phyloP scores from a whole-genome alignment of 1,284 basidiomycete genomes.

The Omphalotus olearius region DNA sequence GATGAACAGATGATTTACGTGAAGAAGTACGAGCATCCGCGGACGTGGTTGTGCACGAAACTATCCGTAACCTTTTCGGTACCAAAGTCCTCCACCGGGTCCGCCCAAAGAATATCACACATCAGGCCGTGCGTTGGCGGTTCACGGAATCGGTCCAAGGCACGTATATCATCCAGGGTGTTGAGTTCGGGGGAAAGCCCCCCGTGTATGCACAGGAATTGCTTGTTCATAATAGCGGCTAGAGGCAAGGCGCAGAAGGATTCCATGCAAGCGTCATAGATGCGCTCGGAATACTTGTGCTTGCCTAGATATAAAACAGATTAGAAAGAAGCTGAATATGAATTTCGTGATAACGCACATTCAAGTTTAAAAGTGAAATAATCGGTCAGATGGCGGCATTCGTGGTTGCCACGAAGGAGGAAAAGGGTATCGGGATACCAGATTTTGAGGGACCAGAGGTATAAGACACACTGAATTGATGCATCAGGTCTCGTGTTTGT shows the following conservation, averaged over 20 bases:
- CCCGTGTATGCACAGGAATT: conserved; percentile 94
- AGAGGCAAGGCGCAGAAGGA: conserved; percentile 91
- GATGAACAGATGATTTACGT: conserved; percentile 49
- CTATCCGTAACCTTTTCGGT: conserved; percentile 84
- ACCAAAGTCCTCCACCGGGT: conserved; percentile 92
- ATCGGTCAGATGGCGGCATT: conserved; percentile 84
- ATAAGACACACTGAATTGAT: conserved; percentile 75
- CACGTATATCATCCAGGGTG: conserved; percentile 86
- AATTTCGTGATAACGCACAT: conserved; percentile 48
- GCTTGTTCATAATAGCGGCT: conserved; percentile 96
- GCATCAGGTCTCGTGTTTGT: conserved; percentile 3
- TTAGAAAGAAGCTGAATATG: background rate
- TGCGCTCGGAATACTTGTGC: conserved; percentile 89
- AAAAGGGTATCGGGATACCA: conserved; percentile 91
- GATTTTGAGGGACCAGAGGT: conserved; percentile 87
- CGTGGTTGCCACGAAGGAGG: conserved; percentile 89
- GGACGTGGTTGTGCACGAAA: conserved; percentile 90
- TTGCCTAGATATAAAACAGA: conserved; percentile 47
- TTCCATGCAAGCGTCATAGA: conserved; percentile 92
- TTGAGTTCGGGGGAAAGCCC: conserved; percentile 89
- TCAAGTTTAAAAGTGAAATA: conserved; percentile 91
- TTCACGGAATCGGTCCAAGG: conserved; percentile 90
- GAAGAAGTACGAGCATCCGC: conserved; percentile 96
- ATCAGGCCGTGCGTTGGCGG: conserved; percentile 92
- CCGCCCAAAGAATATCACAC: conserved; percentile 95